Base-by-base conservation (phyloP, 148 eudicot genomes). In the Rhododendron mucronatum region DNA sequence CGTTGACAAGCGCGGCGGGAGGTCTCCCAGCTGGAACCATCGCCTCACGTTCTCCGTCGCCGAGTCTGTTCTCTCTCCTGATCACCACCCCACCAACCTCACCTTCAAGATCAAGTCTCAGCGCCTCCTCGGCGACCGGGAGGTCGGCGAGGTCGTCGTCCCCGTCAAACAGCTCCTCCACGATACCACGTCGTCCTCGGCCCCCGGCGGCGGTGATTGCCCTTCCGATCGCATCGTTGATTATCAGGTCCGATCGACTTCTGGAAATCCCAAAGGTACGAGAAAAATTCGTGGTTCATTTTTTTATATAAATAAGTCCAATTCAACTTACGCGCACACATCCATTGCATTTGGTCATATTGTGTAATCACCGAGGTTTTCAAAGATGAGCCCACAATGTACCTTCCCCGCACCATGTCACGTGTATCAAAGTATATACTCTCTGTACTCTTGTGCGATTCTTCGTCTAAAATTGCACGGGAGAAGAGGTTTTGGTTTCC, bases 91-190 rank as follows among this genome's bases (percentile, higher is more conserved):
- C 5, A 86, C 91, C 48, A 87, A 90, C 35, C 80, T 94, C 45
- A 83, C 84, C 33, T 89, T 94, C 69, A 90, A 88, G 67, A 87
- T 95, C 82, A 91, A 86, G 88, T 91, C 94, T 0, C 86, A 88
- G 20, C 84, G 91, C n/a, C 82, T 90, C n/a, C 82, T 95, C 18
- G 93, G 96, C 0, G 97, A 94, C 86, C 90, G 88, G 63, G 93
- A 89, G 50, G 81, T 93, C 7, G 98, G 98, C 41, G 88, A 94
- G 78, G 96, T 93, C 13, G 83, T 87, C 81, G 90, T 95, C 47
- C 92, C 93, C 8, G 61, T 95, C 7, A 87, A 86, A 47, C 94
- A 94, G 20, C 92, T 94, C 7, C 84, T 85, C 63, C 88, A 59
- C 26, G 39, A 88, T 16, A 23, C 51, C 33, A 11, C 10, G 1